phyloP scores from a whole-genome alignment of 1,139 yeast genomes.

The Candida sojae region DNA sequence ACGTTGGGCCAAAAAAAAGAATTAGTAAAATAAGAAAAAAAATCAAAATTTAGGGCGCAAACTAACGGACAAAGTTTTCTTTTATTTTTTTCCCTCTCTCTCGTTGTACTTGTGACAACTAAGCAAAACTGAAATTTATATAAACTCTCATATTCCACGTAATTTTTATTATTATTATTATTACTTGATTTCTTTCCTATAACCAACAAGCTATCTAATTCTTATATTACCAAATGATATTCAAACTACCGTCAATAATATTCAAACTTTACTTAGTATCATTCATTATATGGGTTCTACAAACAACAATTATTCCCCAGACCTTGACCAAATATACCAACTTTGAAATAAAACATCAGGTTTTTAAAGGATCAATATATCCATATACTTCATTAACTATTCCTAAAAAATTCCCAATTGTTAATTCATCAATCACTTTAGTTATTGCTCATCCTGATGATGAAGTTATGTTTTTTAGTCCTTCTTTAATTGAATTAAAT shows the following conservation, averaged over 20 bases:
- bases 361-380: slow-evolving; percentile 23
- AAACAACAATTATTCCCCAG: slow-evolving; percentile 46
- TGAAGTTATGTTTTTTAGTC: slow-evolving; percentile 96
- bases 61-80: background rate
- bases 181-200: background rate
- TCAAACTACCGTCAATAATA: slow-evolving; percentile 19
- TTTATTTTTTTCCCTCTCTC: background rate
- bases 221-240: slow-evolving; percentile 10
- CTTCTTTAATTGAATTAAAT: slow-evolving; percentile 60
- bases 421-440: slow-evolving; percentile 44
- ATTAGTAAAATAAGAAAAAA: background rate
- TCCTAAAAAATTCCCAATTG: slow-evolving; percentile 36
- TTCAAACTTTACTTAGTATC: slow-evolving; percentile 20
- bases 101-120: slow-evolving; percentile 2
- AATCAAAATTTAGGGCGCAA: background rate
- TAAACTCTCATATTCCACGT: too few species aligned
- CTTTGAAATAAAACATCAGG: slow-evolving; percentile 26
- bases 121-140: background rate
- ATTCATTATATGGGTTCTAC: slow-evolving; percentile 38
- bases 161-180: too few species aligned
- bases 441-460: slow-evolving; percentile 97
- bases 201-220: background rate
- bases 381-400: slow-evolving; percentile 42
- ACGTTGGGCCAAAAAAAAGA: background rate
- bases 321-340: slow-evolving; percentile 29